phyloP scores from a whole-genome alignment of 2,329 filamentous ascomycete species.

The Cladophialophora psammophila region DNA sequence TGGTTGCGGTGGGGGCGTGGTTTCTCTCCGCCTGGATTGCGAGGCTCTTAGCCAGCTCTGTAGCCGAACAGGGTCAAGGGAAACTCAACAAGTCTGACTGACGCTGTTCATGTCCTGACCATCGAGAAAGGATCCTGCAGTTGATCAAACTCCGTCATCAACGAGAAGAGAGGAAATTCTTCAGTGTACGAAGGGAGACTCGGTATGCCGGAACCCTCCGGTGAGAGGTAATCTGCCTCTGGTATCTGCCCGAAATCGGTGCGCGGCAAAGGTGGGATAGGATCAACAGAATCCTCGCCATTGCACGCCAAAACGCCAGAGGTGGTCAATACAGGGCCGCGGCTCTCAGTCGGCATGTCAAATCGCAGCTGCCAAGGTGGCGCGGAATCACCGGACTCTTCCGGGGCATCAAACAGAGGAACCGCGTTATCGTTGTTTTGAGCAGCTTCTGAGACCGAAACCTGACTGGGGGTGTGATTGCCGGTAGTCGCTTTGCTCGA shows the following conservation, averaged over 20 bases:
- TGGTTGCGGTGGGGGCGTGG: conserved; percentile 64
- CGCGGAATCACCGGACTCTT: conserved; percentile 18
- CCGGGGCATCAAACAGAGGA: conserved; percentile 26
- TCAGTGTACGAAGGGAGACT: conserved; percentile 39
- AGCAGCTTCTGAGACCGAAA: conserved; percentile 7
- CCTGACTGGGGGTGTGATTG: conserved; percentile 25
- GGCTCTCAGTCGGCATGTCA: conserved; percentile 36
- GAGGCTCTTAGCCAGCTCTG: conserved; percentile 6
- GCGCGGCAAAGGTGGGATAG: conserved; percentile 25
- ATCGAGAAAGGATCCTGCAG: conserved; percentile 35
- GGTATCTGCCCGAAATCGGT: conserved; percentile 31
- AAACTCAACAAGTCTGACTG: conserved; percentile 26
- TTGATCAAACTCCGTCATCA: conserved; percentile 41
- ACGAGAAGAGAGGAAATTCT: conserved; percentile 40
- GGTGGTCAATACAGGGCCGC: conserved; percentile 40
- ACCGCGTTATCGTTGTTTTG: conserved; percentile 12
- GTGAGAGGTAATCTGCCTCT: conserved; percentile 31
- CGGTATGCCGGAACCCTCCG: conserved; percentile 36
- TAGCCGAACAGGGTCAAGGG: neutral
- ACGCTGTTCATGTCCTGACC: conserved; percentile 23
- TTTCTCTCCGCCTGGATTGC: conserved; percentile 58
- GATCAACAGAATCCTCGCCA: conserved; percentile 31
- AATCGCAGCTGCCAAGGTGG: conserved; percentile 38
- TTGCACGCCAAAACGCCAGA: conserved; percentile 38
- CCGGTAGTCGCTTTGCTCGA: conserved; percentile 23